phyloP scores from a whole-genome alignment of 345 rosid species.

The Reutealis trisperma region DNA sequence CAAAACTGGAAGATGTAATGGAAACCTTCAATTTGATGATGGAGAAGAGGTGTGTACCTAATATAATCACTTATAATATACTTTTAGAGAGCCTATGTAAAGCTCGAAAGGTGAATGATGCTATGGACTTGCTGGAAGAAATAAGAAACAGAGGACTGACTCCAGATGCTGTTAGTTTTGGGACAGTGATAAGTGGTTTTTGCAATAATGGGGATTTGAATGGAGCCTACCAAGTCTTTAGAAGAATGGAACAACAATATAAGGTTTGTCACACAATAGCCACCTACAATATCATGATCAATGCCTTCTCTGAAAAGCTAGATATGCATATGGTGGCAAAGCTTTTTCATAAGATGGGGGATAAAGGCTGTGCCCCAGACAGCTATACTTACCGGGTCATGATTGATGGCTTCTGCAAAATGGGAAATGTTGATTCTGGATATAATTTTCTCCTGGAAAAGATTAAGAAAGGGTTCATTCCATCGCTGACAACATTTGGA shows the following conservation, averaged over 20 bases:
- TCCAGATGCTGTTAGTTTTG: slow-evolving; percentile 65
- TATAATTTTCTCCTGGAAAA: slow-evolving; percentile 51
- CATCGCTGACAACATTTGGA: slow-evolving; percentile 69
- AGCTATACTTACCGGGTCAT: slow-evolving; percentile 72
- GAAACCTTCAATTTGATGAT: slow-evolving; percentile 67
- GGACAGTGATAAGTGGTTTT: slow-evolving; percentile 68
- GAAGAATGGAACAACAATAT: slow-evolving; percentile 53
- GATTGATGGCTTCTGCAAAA: slow-evolving; percentile 83
- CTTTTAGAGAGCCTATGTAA: slow-evolving; percentile 87
- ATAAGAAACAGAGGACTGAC: slow-evolving; percentile 52
- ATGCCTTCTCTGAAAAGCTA: slow-evolving; percentile 63
- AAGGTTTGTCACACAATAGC: slow-evolving; percentile 53
- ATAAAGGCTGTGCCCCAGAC: slow-evolving; percentile 59
- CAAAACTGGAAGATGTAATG: slow-evolving; percentile 74
- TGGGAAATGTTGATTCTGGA: slow-evolving; percentile 61
- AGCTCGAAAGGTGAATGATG: slow-evolving; percentile 60
- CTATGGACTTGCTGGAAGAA: slow-evolving; percentile 60
- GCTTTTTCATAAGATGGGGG: slow-evolving; percentile 70
- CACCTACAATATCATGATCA: slow-evolving; percentile 78
- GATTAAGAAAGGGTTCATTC: slow-evolving; percentile 66
- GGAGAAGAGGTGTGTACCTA: slow-evolving; percentile 72
- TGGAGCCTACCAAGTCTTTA: slow-evolving; percentile 62
- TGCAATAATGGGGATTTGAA: slow-evolving; percentile 64
- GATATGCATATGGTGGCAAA: slow-evolving; percentile 56
- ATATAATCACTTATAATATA: slow-evolving; percentile 75